Conservation (phyloP, 805 yeast genomes). For the Ogataea dorogensis region DNA sequence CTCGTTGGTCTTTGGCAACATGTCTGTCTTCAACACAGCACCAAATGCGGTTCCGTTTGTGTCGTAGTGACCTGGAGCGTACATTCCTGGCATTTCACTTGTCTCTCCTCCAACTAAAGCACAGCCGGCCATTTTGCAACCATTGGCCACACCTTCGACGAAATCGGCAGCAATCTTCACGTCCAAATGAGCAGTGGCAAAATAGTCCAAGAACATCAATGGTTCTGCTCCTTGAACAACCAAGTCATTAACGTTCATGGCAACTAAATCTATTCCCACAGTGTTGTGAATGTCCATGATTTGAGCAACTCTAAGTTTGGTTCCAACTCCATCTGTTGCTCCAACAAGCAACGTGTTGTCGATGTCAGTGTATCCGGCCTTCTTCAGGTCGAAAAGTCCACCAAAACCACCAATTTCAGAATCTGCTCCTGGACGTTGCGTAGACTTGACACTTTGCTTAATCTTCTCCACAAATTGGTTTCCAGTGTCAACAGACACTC, state of each 20-base stretch:
- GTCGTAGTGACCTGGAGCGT: slow-evolving; percentile 92
- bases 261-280: slow-evolving; percentile 98
- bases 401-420: slow-evolving; percentile 99
- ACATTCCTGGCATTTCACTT: slow-evolving; percentile 99
- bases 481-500: slow-evolving; percentile 97
- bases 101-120: slow-evolving; percentile 99
- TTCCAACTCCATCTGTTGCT: slow-evolving; percentile 99
- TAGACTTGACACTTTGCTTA: slow-evolving; percentile 85
- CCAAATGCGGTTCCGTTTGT: slow-evolving; percentile 99
- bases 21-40: slow-evolving; percentile 74
- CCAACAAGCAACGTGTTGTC: slow-evolving; percentile 84
- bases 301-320: slow-evolving; percentile 94
- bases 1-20: slow-evolving; percentile 66
- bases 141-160: slow-evolving; percentile 94
- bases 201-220: slow-evolving; percentile 89
- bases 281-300: slow-evolving; percentile 84
- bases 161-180: slow-evolving; percentile 80
- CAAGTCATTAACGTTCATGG: slow-evolving; percentile 97
- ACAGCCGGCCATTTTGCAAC: slow-evolving; percentile 93
- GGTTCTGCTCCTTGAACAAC: slow-evolving; percentile 99
- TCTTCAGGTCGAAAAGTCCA: slow-evolving; percentile 86
- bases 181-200: slow-evolving; percentile 91
- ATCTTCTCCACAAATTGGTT: slow-evolving; percentile 86
- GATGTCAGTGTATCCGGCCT: slow-evolving; percentile 78
- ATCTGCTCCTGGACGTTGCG: slow-evolving; percentile 94